phyloP scores from a whole-genome alignment of 2,329 filamentous ascomycete species.

The Fusarium sp. region DNA sequence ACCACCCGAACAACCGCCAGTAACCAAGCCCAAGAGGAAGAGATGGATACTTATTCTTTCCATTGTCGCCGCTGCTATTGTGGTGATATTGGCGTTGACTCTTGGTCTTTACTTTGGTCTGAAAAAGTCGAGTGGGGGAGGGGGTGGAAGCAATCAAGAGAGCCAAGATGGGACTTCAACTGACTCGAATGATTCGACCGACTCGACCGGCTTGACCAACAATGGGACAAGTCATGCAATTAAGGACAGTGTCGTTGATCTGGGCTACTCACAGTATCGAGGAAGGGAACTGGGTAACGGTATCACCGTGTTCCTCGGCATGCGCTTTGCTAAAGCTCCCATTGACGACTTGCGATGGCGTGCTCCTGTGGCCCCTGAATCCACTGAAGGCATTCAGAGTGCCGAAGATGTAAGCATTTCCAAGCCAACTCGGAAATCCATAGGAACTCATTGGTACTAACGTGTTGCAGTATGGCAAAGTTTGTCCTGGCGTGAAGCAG shows the following conservation, averaged over 20 bases:
- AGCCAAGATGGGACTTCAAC: not conserved
- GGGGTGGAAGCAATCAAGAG: not conserved
- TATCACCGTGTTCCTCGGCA: slow-evolving; percentile 60
- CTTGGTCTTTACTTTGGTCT: slow-evolving; percentile 40
- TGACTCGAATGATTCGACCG: slow-evolving; percentile 17
- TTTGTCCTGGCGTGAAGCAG: slow-evolving; percentile 55
- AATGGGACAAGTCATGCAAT: not conserved
- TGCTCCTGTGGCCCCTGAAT: slow-evolving; percentile 59
- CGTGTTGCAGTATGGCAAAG: slow-evolving; percentile 55
- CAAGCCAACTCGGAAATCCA: not conserved
- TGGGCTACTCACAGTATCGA: slow-evolving; percentile 60
- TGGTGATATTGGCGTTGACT: slow-evolving; percentile 28
- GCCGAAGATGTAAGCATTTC: slow-evolving; percentile 49
- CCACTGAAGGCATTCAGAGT: slow-evolving; percentile 48
- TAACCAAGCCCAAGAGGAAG: slow-evolving; percentile 10
- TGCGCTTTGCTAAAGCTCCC: slow-evolving; percentile 66
- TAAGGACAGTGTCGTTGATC: slow-evolving; percentile 47
- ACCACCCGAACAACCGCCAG: not conserved
- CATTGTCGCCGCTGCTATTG: slow-evolving; percentile 1
- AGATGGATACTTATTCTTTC: slow-evolving; percentile 28
- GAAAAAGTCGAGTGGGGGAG: slow-evolving; percentile 28
- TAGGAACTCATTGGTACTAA: not conserved
- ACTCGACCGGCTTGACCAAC: slow-evolving; percentile 11
- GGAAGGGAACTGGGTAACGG: slow-evolving; percentile 52
- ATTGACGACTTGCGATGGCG: slow-evolving; percentile 62